Base-by-base conservation (phyloP, 305 asterid genomes). In the Caryopteris hybrid region DNA sequence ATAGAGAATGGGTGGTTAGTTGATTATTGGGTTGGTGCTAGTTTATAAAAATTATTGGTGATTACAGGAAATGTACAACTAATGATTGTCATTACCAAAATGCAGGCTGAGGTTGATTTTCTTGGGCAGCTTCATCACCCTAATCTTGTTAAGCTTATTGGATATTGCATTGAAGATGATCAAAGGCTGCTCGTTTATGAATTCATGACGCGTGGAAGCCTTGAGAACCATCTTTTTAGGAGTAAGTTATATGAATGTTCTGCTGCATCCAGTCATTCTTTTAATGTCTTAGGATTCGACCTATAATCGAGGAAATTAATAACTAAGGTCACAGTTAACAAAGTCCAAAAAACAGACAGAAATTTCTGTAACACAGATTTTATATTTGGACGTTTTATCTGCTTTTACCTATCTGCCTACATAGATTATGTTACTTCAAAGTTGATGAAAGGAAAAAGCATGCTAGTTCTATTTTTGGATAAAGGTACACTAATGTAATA, bases 1-100 rank as follows among this genome's bases (percentile, higher is more conserved):
- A 92, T 79, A 81, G 97, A 79, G 98, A 92, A 88, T 92, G 98
- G 98, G 89, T 92, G 97, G 98, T 92, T 68, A 84, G 96, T 88
- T 43, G 18, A 66, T 74, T 76, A 39, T 75, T 74, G 62, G 31
- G 31, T 2, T 25, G 2, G 36, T 52, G 68, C 57, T 70, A 66
- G 75, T 66, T 65, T 54, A 78, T 79, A 48, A 70, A 53, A 70
- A 61, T 47, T 54, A 57, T 54, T 52, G 52, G 61, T 48, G 58
- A 64, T 51, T 56, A 53, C 69, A 61, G n/a, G 54, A 59, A 51
- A 48, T 46, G 43, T 64, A 47, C 57, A 68, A 68, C 61, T 52
- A 33, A 46, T 71, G 66, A 64, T n/a, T 62, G 58, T 63, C 22
- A 58, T 60, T n/a, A n/a, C n/a, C n/a, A n/a, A n/a, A 17, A 48